A percentile compares a stretch with the other conserved stretches of the same genome.
Evolutionary conservation across 495 filamentous ascomycete genomes (phyloP).

Genomic region (Hyaloscypha variabilis): DNA sequence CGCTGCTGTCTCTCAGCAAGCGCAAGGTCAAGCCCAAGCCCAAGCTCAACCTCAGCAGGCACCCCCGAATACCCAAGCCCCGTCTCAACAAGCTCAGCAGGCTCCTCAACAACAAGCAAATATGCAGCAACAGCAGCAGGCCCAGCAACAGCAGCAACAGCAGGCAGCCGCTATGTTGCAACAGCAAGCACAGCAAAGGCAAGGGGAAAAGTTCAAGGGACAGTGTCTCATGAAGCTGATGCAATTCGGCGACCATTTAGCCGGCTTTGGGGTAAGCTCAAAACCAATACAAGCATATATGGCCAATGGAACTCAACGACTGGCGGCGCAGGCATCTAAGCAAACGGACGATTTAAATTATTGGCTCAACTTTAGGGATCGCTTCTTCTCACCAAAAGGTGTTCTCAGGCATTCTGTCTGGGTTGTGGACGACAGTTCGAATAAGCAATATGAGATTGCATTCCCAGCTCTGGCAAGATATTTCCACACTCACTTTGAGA

Average conservation of each 20-base stretch:
- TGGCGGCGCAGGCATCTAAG: conserved; percentile 49
- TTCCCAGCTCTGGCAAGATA: conserved; percentile 76
- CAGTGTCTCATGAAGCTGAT: conserved; percentile 64
- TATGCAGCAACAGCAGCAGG: conserved; percentile 38
- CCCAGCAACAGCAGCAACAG: conserved; percentile 41
- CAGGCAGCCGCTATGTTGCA: conserved; percentile 47
- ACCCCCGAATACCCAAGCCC: conserved; percentile 22
- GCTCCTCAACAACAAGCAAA: conserved; percentile 48
- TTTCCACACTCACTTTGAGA: conserved; percentile 82
- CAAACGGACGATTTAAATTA: conserved; percentile 63
- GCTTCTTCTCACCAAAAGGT: conserved; percentile 73
- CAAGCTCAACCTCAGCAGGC: conserved; percentile 38
- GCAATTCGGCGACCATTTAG: conserved; percentile 71
- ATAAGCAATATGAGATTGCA: conserved; percentile 79
- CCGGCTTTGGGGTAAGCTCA: conserved; percentile 60
- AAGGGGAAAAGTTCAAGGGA: conserved; percentile 53
- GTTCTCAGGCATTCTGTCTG: conserved; percentile 68
- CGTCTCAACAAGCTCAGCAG: conserved; percentile 38
- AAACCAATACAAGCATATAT: conserved; percentile 31
- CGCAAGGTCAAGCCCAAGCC: conserved; percentile 43
- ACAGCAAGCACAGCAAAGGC: conserved; percentile 48
- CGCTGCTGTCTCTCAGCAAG: conserved; percentile 16
- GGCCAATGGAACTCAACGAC: conserved; percentile 23
- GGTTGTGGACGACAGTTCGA: conserved; percentile 32
- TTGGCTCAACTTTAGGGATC: conserved; percentile 76